Base-by-base conservation (phyloP, 148 eudicot genomes). In the Chenopodium formosanum region DNA sequence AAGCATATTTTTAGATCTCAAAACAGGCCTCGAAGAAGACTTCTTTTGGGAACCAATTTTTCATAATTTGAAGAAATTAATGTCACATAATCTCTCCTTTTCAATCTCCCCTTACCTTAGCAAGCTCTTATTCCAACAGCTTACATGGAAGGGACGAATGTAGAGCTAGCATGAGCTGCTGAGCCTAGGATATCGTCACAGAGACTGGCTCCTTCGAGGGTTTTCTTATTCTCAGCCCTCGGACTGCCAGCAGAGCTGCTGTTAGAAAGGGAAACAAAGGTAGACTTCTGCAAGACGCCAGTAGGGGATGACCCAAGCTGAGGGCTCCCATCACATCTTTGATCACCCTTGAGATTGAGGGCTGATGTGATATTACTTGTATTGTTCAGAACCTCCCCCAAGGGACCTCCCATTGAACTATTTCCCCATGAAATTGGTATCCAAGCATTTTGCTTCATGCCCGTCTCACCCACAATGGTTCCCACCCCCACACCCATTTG, bases 231-330 rank as follows among this genome's bases (percentile, higher is more conserved):
- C 64, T 81, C 90, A 3, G 76, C 89, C 73, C 86, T 86, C 1
- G 92, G 97, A 60, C 97, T 94, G 80, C 94, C 87, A 56, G 90
- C 92, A 0, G 93, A 89, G 77, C 96, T 92, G 83, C 94, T 93
- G 84, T 92, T 95, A 14, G 98, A 91, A 31, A 90, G 86, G 1
- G 98, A 88, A 46, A 89, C 88, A 58, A 93, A 91, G 6, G 86
- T 86, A 2, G 90, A 79, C 77, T 87, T 93, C 83, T 90, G 95
- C 75, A 94, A 84, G 68, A 93, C 94, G 2, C 93, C 98, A 1
- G 92, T 94, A 0, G 98, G 97, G 37, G 98, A 94, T 22, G 92
- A 90, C 32, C 90, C 91, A 5, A 88, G 60, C 79, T 81, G 86
- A 83, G 89, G 88, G 86, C 88, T 87, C 60, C 89, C 87, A 20